phyloP scores from a whole-genome alignment of 2,329 filamentous ascomycete species.

The Triangularia verruculosa region DNA sequence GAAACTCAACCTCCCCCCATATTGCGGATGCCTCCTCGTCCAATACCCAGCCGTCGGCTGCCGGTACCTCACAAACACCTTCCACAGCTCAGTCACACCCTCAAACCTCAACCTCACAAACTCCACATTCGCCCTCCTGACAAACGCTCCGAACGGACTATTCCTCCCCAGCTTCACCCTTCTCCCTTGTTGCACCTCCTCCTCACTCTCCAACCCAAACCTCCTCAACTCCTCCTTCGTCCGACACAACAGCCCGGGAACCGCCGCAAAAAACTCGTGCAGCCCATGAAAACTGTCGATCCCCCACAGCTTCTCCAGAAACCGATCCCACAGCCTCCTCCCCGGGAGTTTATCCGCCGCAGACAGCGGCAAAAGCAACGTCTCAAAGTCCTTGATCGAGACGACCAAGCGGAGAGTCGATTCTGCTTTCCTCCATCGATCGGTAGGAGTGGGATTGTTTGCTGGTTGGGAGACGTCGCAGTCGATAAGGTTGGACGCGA shows the following conservation, averaged over 20 bases:
- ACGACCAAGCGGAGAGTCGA: slow-evolving; percentile 51
- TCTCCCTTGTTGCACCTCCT: slow-evolving; percentile 15
- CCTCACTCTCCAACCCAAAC: slow-evolving; percentile 52
- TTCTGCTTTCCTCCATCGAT: slow-evolving; percentile 49
- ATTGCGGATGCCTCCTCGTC: slow-evolving; percentile 59
- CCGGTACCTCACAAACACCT: slow-evolving; percentile 75
- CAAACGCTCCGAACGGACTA: slow-evolving; percentile 78
- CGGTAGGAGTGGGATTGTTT: slow-evolving; percentile 12
- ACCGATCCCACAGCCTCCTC: slow-evolving; percentile 80
- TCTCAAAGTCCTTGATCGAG: slow-evolving; percentile 58
- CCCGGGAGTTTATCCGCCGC: slow-evolving; percentile 63
- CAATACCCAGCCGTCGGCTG: slow-evolving; percentile 68
- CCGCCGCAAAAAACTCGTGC: slow-evolving; percentile 68
- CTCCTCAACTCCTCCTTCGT: slow-evolving; percentile 58
- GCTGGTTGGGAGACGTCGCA: slow-evolving; percentile 32
- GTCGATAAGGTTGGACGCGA: slow-evolving; percentile 48
- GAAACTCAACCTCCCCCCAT: slow-evolving; percentile 55
- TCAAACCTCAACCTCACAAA: slow-evolving; percentile 78
- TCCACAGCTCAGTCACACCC: slow-evolving; percentile 76
- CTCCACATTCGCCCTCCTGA: slow-evolving; percentile 74
- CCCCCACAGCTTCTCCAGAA: slow-evolving; percentile 77
- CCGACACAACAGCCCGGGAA: slow-evolving; percentile 57
- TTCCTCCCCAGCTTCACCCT: slow-evolving; percentile 64
- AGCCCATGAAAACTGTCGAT: slow-evolving; percentile 79
- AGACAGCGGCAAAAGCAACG: slow-evolving; percentile 50